Evolutionary conservation across 306 rosid genomes (phyloP), one percentile per base, ranked within the genome.

Genomic region (Aeschynomene evenia): DNA sequence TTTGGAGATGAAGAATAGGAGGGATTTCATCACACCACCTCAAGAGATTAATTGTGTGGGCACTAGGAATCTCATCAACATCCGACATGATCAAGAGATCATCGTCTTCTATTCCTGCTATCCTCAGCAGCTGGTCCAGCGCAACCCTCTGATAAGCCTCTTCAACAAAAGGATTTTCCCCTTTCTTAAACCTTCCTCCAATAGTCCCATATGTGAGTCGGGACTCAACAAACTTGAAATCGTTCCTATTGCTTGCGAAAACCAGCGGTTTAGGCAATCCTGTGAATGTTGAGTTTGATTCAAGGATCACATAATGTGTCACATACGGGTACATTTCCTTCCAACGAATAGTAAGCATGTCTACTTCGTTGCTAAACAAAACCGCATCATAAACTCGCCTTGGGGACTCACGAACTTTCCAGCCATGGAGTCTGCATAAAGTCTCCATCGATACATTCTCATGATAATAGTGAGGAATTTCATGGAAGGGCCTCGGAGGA

Each of bases 31-130:
- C 83, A 13, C 97, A 91, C 97, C 97, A 91, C 62, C 92, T 81
- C 87, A 91, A 83, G 70, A 91, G 97, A 75, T 91, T 75, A 54
- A 91, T 83, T 5, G 97, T 91, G 87, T 91, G 97, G 51, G 86
- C 92, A 24, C 95, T 91, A 1, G 97, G 97, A 83, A 91, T 91
- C 85, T 91, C 97, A 39, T 91, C 97, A 18, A 90, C 96, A 63
- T 90, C 96, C 24, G 96, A 90, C 96, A 90, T 87, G 73, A 90
- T 90, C 85, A 90, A 74, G 57, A 91, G 80, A 71, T 91, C 97
- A 48, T 88, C 95, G 34, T 91, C 92, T 73, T 84, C 82, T 54
- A 91, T 88, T 20, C 95, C 97, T 0, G 97, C 92, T 22, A 75
- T 69, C 77, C 62, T 75, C 70, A 91, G 82, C 68, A 91, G 95